These are phyloP conservation scores for Suaeda aralocaspica DNA, from an alignment of 148 eudicot genomes.

Conservation along the genomic window DNA sequence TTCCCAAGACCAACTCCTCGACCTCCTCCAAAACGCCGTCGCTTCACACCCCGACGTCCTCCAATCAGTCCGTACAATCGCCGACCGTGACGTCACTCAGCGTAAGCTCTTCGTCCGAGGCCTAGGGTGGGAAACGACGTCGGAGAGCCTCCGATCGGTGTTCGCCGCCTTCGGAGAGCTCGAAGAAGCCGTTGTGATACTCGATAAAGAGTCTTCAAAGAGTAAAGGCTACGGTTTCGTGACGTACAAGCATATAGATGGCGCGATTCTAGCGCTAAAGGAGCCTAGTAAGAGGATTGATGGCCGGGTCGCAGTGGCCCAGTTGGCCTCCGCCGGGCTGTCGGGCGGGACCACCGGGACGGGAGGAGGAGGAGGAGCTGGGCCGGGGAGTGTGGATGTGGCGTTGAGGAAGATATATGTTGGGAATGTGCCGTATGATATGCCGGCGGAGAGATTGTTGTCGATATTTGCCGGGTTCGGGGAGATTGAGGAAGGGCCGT, in stretches of 20 bases:
- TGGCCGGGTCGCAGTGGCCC: constrained; percentile 62
- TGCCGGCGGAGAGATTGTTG: constrained; percentile 53
- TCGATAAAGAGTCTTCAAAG: constrained; percentile 56
- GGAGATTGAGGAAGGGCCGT: constrained; percentile 76
- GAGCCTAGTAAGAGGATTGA: constrained; percentile 76
- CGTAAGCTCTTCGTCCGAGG: constrained; percentile 76
- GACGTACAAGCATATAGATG: constrained; percentile 57
- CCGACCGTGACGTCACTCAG: constrained; percentile 55
- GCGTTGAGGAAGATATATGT: constrained; percentile 65
- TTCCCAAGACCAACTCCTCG: constrained; percentile 56
- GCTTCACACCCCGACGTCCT: constrained; percentile 54
- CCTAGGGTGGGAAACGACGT: constrained; percentile 70
- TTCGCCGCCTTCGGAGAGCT: constrained; percentile 56
- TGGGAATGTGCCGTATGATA: constrained; percentile 62
- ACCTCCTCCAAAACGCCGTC: constrained; percentile 44
- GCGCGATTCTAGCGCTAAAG: constrained; percentile 59
- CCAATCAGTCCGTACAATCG: constrained; percentile 52
- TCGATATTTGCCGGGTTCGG: constrained; percentile 50
- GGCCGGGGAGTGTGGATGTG: constrained; percentile 26
- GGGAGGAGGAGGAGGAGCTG: no score
- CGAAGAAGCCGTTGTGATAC: constrained; percentile 65
- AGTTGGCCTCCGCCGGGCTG: constrained; percentile 45
- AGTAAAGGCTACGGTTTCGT: constrained; percentile 73
- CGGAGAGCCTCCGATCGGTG: constrained; percentile 42
- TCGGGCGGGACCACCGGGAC: constrained; percentile 26